Evolutionary conservation across 1,139 yeast genomes (phyloP), one percentile per base, ranked within the genome.

Genomic region (Nematodospora anomalae): DNA sequence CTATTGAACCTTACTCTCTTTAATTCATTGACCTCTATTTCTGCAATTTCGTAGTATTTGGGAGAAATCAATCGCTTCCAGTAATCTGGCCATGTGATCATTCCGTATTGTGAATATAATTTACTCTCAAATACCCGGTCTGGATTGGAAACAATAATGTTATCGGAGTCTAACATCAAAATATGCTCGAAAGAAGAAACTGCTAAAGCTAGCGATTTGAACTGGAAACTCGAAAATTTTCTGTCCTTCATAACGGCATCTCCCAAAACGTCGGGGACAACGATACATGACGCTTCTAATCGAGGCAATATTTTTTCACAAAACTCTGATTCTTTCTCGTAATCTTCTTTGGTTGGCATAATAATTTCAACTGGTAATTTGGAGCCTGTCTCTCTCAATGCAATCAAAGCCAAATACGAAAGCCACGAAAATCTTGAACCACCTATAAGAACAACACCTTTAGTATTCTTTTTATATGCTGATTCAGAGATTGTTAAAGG

Each of bases 21-120:
- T 4, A 28, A 18, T 20, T 58, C 60, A 41, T 60, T 52, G 2
- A 62, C 60, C 15, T 45, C 51, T 4, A 75, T 59, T 4, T 73
- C 82, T 1, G 88, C 86, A 41, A 85, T 74, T 9, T 79, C 76
- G 56, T 82, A 85, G 53, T 69, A 86, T 25, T 60, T 60, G 4
- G 94, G 95, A 4, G 83, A 74, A 1, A 84, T 80, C 1, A 87
- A 75, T 47, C 94, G 69, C 48, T 74, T 71, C 95, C 95, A 86
- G 55, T 78, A 85, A 58, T 86, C 95, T 4, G 94, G 92, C 90
- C 94, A 85, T 20, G 83, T 63, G 4, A 85, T 73, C 61, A 83
- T 68, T 1, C 92, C 90, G 33, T 68, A 59, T 14, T 68, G 51
- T 27, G 58, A 57, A 57, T 71, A 85, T 5, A 86, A 76, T 26